A percentile compares a stretch with the other conserved stretches of the same genome.
Conservation (phyloP, 805 yeast species). For the Ogataea sp. region DNA sequence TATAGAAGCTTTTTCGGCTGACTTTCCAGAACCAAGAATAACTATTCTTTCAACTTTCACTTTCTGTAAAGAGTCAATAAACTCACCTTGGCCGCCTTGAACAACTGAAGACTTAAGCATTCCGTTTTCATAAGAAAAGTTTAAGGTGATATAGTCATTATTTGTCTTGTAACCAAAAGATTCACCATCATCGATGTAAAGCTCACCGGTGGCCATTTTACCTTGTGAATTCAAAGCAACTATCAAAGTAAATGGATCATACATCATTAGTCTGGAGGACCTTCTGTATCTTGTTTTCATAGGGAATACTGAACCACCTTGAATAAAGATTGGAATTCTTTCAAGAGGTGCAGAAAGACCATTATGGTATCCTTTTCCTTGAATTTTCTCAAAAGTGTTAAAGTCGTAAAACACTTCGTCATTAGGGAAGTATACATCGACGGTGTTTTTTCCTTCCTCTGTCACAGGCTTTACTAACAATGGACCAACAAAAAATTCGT, state of each 20-base stretch:
- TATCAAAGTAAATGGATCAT: constrained; percentile 75
- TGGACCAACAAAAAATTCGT: constrained; percentile 73
- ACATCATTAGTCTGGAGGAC: constrained; percentile 62
- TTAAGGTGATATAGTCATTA: constrained; percentile 41
- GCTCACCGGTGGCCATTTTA: constrained; percentile 41
- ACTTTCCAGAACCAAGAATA: constrained; percentile 29
- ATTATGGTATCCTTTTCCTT: constrained; percentile 31
- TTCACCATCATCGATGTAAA: constrained; percentile 85
- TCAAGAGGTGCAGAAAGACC: constrained; percentile 37
- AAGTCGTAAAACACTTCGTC: constrained; percentile 50
- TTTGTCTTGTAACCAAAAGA: constrained; percentile 43
- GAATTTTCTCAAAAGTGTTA: constrained; percentile 22
- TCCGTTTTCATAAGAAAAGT: constrained; percentile 31
- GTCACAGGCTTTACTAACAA: constrained; percentile 77
- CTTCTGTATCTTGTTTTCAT: constrained; percentile 72
- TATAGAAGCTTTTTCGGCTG: constrained; percentile 20
- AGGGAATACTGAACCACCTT: constrained; percentile 72
- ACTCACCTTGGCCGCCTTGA: constrained; percentile 13
- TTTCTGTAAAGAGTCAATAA: constrained; percentile 19
- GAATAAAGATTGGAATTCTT: constrained; percentile 61
- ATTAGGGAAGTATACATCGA: constrained; percentile 46
- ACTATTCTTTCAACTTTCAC: constrained; percentile 49
- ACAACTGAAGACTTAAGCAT: constrained; percentile 20
- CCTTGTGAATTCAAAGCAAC: constrained; percentile 47
- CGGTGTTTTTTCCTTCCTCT: constrained; percentile 35